Percentiles rank a stretch among this genome's conserved stretches.
Evolutionary conservation across 2,329 filamentous ascomycete genomes (phyloP).

Genomic region (Dothideomycetes sp.): DNA sequence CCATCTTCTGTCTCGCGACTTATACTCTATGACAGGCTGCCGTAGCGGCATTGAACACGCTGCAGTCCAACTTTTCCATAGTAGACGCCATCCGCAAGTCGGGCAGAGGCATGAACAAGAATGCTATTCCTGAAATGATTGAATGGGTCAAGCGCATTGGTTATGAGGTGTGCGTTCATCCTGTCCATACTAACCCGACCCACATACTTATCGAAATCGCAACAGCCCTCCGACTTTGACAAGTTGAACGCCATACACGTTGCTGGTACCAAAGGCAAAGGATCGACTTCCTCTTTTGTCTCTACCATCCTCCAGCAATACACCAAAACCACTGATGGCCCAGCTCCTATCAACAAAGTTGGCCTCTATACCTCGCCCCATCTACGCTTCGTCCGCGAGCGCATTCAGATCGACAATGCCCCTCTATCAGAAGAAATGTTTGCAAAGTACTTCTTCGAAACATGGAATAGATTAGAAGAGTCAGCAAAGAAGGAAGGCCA

Average conservation of each 20-base stretch:
- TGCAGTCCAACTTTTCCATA: conserved; percentile 69
- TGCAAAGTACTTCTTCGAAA: conserved; percentile 67
- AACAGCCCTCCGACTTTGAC: conserved; percentile 51
- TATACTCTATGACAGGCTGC: conserved; percentile 42
- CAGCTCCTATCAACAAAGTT: conserved; percentile 38
- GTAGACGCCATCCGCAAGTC: conserved; percentile 69
- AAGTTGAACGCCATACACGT: conserved; percentile 62
- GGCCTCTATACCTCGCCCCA: conserved; percentile 83
- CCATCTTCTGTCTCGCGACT: background rate
- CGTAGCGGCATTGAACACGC: conserved; percentile 59
- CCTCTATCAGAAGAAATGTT: conserved; percentile 61
- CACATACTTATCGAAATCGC: conserved; percentile 7
- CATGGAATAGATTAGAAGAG: conserved; percentile 61
- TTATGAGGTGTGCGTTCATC: conserved; percentile 49
- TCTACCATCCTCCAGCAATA: conserved; percentile 66
- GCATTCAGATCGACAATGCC: conserved; percentile 67
- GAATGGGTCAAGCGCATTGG: conserved; percentile 67
- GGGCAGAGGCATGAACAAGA: conserved; percentile 60
- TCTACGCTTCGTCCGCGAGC: conserved; percentile 70
- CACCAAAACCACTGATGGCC: conserved; percentile 20
- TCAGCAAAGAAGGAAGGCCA: conserved; percentile 38
- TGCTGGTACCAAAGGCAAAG: conserved; percentile 90
- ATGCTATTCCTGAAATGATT: conserved; percentile 71
- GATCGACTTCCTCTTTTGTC: conserved; percentile 74
- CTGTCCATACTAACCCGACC: background rate